Evolutionary conservation across 495 filamentous ascomycete genomes (phyloP).

Genomic region (Penicillium daleae): DNA sequence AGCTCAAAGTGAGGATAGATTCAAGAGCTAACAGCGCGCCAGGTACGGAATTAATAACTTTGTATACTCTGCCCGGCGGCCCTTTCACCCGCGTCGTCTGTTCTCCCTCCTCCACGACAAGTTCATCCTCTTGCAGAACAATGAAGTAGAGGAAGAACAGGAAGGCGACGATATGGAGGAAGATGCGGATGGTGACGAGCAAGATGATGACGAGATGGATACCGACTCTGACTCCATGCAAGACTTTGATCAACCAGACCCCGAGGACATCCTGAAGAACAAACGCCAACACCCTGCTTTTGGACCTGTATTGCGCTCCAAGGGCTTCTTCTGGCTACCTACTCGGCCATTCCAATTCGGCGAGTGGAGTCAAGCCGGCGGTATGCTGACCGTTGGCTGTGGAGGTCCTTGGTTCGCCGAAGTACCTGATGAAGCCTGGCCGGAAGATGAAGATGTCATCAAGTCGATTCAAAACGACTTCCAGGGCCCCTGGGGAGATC

Average conservation of each 20-base stretch:
- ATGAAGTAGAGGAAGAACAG: slow-evolving; percentile 41
- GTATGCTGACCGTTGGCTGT: slow-evolving; percentile 58
- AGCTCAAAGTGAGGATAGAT: background rate
- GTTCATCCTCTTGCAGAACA: slow-evolving; percentile 56
- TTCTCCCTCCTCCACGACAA: slow-evolving; percentile 56
- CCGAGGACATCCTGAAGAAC: slow-evolving; percentile 45
- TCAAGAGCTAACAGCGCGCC: slow-evolving; percentile 3
- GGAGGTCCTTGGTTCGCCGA: slow-evolving; percentile 59
- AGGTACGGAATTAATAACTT: slow-evolving; percentile 61
- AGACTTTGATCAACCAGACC: slow-evolving; percentile 43
- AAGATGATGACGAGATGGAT: slow-evolving; percentile 42
- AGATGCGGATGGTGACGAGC: slow-evolving; percentile 37
- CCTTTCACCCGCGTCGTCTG: slow-evolving; percentile 55
- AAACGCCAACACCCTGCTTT: slow-evolving; percentile 49
- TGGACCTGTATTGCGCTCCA: slow-evolving; percentile 48
- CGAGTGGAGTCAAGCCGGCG: slow-evolving; percentile 65
- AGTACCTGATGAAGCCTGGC: slow-evolving; percentile 48
- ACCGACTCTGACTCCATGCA: slow-evolving; percentile 40
- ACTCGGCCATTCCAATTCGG: slow-evolving; percentile 51
- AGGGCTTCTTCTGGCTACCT: slow-evolving; percentile 53
- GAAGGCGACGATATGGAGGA: slow-evolving; percentile 41
- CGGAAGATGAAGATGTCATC: slow-evolving; percentile 46
- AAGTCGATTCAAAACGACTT: slow-evolving; percentile 51
- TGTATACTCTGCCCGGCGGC: slow-evolving; percentile 55
- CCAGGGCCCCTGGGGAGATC: slow-evolving; percentile 58